Evolutionary conservation across 148 eudicot genomes (phyloP).

Genomic region (Cornus florida): DNA sequence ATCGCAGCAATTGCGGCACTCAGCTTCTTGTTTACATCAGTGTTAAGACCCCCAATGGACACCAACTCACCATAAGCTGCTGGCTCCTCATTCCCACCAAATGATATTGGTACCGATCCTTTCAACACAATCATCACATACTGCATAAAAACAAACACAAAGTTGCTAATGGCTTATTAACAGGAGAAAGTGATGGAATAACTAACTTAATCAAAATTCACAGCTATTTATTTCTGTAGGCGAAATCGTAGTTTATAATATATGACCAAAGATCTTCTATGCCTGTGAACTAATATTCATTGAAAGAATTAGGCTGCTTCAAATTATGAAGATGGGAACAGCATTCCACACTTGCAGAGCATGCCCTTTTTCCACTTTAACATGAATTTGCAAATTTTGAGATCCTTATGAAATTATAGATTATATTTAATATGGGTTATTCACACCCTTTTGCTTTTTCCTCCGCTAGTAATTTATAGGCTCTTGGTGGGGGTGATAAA

Average conservation of each 20-base stretch:
- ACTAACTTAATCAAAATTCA: not conserved
- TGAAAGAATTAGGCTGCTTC: too few species aligned
- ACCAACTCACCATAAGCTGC: slow-evolving; percentile 95
- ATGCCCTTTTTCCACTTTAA: not conserved
- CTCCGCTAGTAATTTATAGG: too few species aligned
- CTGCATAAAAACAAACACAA: slow-evolving; percentile 38
- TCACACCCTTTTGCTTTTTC: too few species aligned
- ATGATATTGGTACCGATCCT: slow-evolving; percentile 89
- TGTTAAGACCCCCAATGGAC: slow-evolving; percentile 83
- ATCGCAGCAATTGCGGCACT: slow-evolving; percentile 81
- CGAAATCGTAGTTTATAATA: not conserved
- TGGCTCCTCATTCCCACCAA: slow-evolving; percentile 94
- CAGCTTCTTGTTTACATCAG: slow-evolving; percentile 87
- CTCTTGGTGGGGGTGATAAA: too few species aligned
- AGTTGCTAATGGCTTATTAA: not conserved
- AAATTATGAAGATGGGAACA: not conserved
- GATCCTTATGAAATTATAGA: too few species aligned
- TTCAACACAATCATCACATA: slow-evolving; percentile 95
- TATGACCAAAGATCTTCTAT: not conserved
- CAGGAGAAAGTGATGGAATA: not conserved
- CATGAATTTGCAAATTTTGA: not conserved
- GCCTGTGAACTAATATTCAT: too few species aligned
- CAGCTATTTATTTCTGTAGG: not conserved
- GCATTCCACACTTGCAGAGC: not conserved
- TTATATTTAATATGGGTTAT: too few species aligned